These are phyloP conservation scores for Excoecaria cochinchinensis DNA, from an alignment of 345 rosid genomes.

Conservation along the genomic window DNA sequence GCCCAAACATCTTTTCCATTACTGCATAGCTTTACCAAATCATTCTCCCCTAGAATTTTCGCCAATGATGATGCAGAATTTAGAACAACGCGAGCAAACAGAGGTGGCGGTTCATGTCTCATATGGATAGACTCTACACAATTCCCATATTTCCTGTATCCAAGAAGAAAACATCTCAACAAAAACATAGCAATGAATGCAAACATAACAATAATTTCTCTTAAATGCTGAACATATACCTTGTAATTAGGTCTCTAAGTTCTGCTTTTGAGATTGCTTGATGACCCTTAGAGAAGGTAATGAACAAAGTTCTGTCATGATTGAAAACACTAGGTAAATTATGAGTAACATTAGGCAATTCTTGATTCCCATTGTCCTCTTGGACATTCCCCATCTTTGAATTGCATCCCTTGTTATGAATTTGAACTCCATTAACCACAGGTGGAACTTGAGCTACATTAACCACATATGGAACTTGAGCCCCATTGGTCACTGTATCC, in stretches of 20 bases:
- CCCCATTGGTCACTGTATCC: not conserved
- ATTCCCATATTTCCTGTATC: slow-evolving; percentile 20
- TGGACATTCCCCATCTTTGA: not conserved
- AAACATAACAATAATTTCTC: not conserved
- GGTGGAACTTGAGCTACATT: no score
- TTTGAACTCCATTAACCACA: not conserved
- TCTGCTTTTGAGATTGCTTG: slow-evolving; percentile 17
- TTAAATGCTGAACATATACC: slow-evolving; percentile 2
- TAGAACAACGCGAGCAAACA: slow-evolving; percentile 24
- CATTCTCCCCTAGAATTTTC: slow-evolving; percentile 13
- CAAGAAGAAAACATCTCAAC: not conserved
- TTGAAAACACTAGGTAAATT: not conserved
- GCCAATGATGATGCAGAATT: slow-evolving; percentile 4
- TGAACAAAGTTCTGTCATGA: slow-evolving; percentile 23
- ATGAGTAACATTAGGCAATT: not conserved
- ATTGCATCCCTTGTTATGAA: not conserved
- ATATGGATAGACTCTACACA: slow-evolving; percentile 23
- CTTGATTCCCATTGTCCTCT: not conserved
- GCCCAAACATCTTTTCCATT: slow-evolving; percentile 12
- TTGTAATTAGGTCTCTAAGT: slow-evolving; percentile 21
- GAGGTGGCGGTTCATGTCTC: not conserved
- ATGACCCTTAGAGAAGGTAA: slow-evolving; percentile 34
- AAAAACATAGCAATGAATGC: not conserved
- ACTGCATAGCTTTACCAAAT: slow-evolving; percentile 7
- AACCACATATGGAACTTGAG: not conserved